Percentiles rank a stretch among this genome's conserved stretches.
Conservation (phyloP, 169 alveolate species). For the Besnoitia besnoiti region DNA sequence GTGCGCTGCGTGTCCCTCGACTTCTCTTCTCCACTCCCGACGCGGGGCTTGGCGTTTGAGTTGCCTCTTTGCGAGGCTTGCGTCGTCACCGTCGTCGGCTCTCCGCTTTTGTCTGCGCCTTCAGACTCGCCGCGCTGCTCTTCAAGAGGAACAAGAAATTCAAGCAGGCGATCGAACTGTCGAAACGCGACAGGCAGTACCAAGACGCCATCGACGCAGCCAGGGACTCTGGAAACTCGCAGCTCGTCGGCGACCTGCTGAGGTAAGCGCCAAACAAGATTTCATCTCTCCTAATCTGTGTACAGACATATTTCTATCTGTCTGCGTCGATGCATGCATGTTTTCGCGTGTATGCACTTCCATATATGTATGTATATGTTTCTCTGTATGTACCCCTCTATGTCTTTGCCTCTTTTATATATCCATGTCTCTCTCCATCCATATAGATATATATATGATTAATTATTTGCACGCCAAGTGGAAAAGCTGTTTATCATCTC, state of each 20-base stretch:
- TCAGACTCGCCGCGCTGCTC: conserved; percentile 61
- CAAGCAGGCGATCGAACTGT: conserved; percentile 75
- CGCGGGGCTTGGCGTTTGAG: no score
- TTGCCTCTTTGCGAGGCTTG: background rate
- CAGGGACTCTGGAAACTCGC: conserved; percentile 75
- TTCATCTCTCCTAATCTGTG: no score
- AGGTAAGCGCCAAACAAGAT: conserved; percentile 47
- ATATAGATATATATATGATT: background rate
- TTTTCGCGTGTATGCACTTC: no score
- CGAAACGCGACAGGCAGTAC: conserved; percentile 74
- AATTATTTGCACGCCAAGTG: no score
- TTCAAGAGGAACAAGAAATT: conserved; percentile 76
- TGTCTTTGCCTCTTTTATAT: background rate
- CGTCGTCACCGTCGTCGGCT: background rate
- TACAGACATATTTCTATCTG: no score
- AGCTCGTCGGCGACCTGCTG: conserved; percentile 69
- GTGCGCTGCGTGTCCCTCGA: no score
- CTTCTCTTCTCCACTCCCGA: no score
- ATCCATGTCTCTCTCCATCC: background rate
- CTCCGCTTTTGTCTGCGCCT: background rate
- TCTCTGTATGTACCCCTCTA: background rate
- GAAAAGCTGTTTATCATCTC: no score
- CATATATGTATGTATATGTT: background rate
- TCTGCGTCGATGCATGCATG: no score
- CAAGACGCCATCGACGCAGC: conserved; percentile 79